Percentiles rank a stretch among this genome's conserved stretches.
phyloP scores from a whole-genome alignment of 192 early-diverging fungal genomes.

The Polychytrium aggregatum region DNA sequence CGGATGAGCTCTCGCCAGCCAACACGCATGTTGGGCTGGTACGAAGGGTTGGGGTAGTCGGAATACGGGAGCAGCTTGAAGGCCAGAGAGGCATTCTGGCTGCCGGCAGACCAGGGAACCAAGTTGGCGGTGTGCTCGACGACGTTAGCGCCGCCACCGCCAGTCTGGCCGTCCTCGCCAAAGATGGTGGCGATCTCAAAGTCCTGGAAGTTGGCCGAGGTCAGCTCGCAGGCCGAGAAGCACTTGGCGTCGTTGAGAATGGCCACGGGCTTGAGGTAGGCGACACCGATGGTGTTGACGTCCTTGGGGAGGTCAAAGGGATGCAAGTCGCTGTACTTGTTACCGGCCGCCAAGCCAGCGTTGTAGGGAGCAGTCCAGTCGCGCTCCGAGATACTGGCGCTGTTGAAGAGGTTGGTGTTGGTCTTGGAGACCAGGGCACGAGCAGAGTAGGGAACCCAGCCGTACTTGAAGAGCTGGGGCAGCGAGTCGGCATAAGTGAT shows the following conservation, averaged over 20 bases:
- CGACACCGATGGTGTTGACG: conserved; percentile 8
- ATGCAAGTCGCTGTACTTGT: conserved; percentile 10
- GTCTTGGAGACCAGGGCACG: conserved; percentile 3
- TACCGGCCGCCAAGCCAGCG: neutral
- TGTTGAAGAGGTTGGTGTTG: conserved; percentile 3
- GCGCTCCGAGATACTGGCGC: neutral
- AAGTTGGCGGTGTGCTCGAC: neutral
- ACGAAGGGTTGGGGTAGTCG: neutral
- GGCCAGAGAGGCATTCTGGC: too few species aligned
- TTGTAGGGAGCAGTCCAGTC: neutral
- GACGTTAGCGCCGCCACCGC: conserved; percentile 19
- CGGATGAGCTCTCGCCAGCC: conserved; percentile 11
- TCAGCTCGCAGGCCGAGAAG: conserved; percentile 18
- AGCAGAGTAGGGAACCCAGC: neutral
- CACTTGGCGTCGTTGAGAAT: conserved; percentile 13
- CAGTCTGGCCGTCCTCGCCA: conserved; percentile 19
- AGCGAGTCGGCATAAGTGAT: conserved; percentile 8
- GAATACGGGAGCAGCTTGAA: conserved; percentile 1
- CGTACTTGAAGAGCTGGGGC: conserved; percentile 8
- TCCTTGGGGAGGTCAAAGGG: neutral
- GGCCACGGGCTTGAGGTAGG: conserved; percentile 19
- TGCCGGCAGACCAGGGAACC: neutral
- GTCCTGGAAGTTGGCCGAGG: conserved; percentile 15
- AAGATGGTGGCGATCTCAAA: conserved; percentile 8
- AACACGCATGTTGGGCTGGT: conserved; percentile 1